Evolutionary conservation across 495 filamentous ascomycete genomes (phyloP).

Genomic region (Aspergillus sparsus): DNA sequence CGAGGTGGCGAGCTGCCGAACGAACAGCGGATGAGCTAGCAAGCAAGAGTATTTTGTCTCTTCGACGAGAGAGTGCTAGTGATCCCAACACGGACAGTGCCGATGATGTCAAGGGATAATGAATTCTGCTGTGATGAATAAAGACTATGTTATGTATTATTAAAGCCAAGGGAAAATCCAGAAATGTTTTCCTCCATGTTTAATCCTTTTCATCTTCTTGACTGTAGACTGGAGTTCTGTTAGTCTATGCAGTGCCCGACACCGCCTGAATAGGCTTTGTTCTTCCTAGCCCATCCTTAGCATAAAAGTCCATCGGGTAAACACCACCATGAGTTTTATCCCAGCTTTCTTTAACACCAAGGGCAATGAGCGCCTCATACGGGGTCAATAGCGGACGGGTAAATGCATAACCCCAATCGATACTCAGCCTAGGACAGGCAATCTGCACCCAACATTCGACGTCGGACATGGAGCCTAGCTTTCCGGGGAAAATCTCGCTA

Average conservation of each 20-base stretch:
- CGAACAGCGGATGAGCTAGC: slow-evolving; percentile 44
- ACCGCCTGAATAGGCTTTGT: slow-evolving; percentile 42
- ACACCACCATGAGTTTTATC: slow-evolving; percentile 61
- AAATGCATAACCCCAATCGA: slow-evolving; percentile 99
- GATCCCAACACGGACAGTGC: slow-evolving; percentile 46
- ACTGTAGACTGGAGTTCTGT: not conserved
- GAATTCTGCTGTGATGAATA: slow-evolving; percentile 23
- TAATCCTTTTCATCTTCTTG: slow-evolving; percentile 11
- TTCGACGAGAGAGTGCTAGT: slow-evolving; percentile 46
- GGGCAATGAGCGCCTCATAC: slow-evolving; percentile 88
- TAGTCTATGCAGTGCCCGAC: slow-evolving; percentile 7
- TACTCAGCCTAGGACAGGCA: slow-evolving; percentile 90
- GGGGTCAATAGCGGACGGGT: slow-evolving; percentile 83
- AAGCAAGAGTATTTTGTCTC: slow-evolving; percentile 44
- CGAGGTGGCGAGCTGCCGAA: slow-evolving; percentile 62
- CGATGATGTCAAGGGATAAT: slow-evolving; percentile 44
- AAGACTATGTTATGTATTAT: slow-evolving; percentile 30
- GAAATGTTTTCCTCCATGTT: slow-evolving; percentile 1
- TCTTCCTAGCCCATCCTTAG: slow-evolving; percentile 84
- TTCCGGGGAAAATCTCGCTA: slow-evolving; percentile 94
- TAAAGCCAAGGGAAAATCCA: slow-evolving; percentile 11
- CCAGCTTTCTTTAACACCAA: slow-evolving; percentile 79
- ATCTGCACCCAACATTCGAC: slow-evolving; percentile 98
- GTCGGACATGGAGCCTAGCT: slow-evolving; percentile 86
- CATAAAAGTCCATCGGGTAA: slow-evolving; percentile 99